Evolutionary conservation across 768 basidiomycete species (phyloP), one percentile per base, ranked within the genome.

Genomic region (Suillus occidentalis): DNA sequence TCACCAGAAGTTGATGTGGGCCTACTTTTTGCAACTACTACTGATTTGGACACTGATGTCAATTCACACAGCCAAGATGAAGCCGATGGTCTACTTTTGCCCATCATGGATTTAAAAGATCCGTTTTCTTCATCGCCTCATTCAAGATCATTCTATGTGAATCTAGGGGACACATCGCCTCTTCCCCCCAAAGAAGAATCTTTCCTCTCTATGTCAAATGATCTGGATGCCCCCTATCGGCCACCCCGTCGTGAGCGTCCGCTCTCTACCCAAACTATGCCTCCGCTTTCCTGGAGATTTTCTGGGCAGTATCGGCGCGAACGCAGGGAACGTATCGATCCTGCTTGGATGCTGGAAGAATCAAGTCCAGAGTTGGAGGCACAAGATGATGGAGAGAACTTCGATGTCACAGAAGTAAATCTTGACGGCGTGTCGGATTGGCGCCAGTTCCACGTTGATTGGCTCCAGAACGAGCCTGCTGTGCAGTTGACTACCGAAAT

Each of bases 371-470:
- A 70, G 52, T 58, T 65, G 47, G 45, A 73, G 57, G 69, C 64
- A 40, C 73, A 71, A 7, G 73, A 75, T 49, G 66, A 69, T 14
- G 75, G 70, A 61, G 73, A 73, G 65, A 78, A 80, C 55, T 78
- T 76, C 1, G 72, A 75, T 45, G 79, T 83, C 6, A 18, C 36
- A 3, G 42, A 63, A 22, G 6, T 63, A 58, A 59, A 63, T 13
- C 61, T 67, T 6, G 71, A 63, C 47, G 61, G 66, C 28, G 22
- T 10, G 36, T 53, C 53, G 47, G 85, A 87, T 71, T 87, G 86
- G 86, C 80, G 85, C 5, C 81, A 85, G 71, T 87, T 87, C 63
- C 85, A 87, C 66, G 75, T 78, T 20, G 82, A 85, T 57, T 76
- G 84, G 67, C 60, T 77, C 3, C 65, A 55, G 36, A 68, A 63